Percentiles rank a stretch among this genome's conserved stretches.
phyloP scores from a whole-genome alignment of 768 basidiomycete species.

The Phanerochaete carnosa region DNA sequence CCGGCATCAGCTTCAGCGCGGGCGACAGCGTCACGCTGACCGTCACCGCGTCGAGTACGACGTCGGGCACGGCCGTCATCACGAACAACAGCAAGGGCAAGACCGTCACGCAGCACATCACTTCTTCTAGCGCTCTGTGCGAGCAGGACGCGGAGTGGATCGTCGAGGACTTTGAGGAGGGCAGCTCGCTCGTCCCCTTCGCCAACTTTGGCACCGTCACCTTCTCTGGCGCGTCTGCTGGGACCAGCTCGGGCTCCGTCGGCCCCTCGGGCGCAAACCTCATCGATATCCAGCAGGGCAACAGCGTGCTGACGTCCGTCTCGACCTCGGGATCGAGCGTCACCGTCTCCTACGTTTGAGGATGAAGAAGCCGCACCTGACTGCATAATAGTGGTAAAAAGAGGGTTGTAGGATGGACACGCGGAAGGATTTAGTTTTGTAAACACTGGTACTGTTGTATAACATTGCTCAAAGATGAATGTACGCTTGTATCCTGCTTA shows the following conservation, averaged over 20 bases:
- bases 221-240: conserved; percentile 32
- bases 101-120: conserved; percentile 28
- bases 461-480: no score
- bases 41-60: conserved; percentile 26
- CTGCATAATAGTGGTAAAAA: no score
- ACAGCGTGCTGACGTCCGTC: conserved; percentile 27
- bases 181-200: conserved; percentile 30
- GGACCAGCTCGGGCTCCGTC: conserved; percentile 21
- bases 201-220: conserved; percentile 36
- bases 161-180: conserved; percentile 6
- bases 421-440: no score
- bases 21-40: conserved; percentile 29
- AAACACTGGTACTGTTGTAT: no score
- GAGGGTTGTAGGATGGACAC: no score
- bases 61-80: conserved; percentile 15
- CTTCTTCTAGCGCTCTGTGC: conserved; percentile 28
- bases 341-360: conserved; percentile 24
- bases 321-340: conserved; percentile 20
- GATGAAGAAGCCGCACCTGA: not conserved
- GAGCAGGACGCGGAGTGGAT: conserved; percentile 23
- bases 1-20: conserved; percentile 25
- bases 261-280: conserved; percentile 29
- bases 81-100: conserved; percentile 22
- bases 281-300: conserved; percentile 35
- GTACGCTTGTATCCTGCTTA: no score